These are phyloP conservation scores for Tilletia indica DNA, from an alignment of 1,284 basidiomycete genomes.

Conservation along the genomic window DNA sequence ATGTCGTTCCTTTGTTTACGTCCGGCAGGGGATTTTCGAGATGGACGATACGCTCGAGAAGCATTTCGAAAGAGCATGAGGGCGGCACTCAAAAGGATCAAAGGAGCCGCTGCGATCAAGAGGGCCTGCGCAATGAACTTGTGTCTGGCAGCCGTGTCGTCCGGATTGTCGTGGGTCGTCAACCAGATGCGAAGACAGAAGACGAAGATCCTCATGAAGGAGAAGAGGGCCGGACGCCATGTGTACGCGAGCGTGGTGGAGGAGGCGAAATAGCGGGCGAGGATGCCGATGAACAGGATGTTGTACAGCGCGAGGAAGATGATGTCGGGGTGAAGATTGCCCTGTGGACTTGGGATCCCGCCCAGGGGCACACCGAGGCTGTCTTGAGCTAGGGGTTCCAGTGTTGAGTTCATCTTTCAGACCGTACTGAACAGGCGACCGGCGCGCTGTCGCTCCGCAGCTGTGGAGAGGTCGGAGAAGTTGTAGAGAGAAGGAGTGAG, in stretches of 20 bases:
- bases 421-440: no score
- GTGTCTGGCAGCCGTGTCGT: not conserved
- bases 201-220: not conserved
- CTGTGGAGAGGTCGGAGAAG: no score
- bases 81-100: not conserved
- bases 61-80: not conserved
- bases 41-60: not conserved
- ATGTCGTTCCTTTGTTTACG: not conserved
- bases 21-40: not conserved
- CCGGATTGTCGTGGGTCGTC: not conserved
- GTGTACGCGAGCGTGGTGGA: constrained; percentile 1
- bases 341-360: not conserved
- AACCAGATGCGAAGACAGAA: not conserved
- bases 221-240: constrained; percentile 1
- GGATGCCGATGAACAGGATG: not conserved
- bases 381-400: no score
- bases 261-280: not conserved
- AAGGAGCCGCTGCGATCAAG: not conserved
- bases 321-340: not conserved
- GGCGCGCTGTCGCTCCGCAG: no score
- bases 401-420: no score
- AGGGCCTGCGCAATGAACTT: not conserved
- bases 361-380: not conserved
- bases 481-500: no score
- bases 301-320: not conserved